phyloP scores from a whole-genome alignment of 2,329 filamentous ascomycete genomes.

The Orbilia oligospora region DNA sequence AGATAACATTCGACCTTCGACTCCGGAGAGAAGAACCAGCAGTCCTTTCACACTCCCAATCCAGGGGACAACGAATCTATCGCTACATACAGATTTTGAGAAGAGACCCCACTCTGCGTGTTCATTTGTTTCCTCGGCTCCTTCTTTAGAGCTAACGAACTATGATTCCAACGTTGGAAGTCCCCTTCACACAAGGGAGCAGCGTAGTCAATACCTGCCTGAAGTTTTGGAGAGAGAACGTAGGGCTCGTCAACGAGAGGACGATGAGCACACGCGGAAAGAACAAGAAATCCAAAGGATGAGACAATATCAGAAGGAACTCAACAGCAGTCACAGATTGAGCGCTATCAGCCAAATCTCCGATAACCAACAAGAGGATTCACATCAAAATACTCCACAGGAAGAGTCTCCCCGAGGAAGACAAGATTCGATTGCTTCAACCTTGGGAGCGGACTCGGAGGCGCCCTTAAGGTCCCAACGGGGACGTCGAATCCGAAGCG shows the following conservation, averaged over 20 bases:
- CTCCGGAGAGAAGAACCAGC: constrained; percentile 31
- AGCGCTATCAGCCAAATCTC: constrained; percentile 27
- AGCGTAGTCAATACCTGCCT: constrained; percentile 59
- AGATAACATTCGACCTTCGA: constrained; percentile 41
- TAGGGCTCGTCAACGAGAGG: constrained; percentile 56
- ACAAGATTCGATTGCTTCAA: constrained; percentile 55
- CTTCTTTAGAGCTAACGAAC: constrained; percentile 41
- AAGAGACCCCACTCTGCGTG: constrained; percentile 47
- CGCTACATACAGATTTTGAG: constrained; percentile 39
- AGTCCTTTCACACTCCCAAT: constrained; percentile 41
- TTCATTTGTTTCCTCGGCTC: constrained; percentile 51
- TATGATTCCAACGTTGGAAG: constrained; percentile 57
- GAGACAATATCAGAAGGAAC: constrained; percentile 50
- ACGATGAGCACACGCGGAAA: constrained; percentile 46
- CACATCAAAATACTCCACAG: background rate
- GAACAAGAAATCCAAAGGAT: constrained; percentile 53
- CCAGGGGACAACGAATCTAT: constrained; percentile 28
- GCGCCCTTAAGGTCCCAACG: constrained; percentile 35
- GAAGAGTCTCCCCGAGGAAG: constrained; percentile 41
- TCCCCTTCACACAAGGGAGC: constrained; percentile 57
- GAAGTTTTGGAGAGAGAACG: constrained; percentile 58
- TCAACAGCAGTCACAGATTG: constrained; percentile 40
- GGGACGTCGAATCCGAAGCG: constrained; percentile 50
- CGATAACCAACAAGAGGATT: constrained; percentile 1
- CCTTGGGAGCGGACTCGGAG: constrained; percentile 50